phyloP scores from a whole-genome alignment of 2,329 filamentous ascomycete species.

The Daldinia eschscholtzii region DNA sequence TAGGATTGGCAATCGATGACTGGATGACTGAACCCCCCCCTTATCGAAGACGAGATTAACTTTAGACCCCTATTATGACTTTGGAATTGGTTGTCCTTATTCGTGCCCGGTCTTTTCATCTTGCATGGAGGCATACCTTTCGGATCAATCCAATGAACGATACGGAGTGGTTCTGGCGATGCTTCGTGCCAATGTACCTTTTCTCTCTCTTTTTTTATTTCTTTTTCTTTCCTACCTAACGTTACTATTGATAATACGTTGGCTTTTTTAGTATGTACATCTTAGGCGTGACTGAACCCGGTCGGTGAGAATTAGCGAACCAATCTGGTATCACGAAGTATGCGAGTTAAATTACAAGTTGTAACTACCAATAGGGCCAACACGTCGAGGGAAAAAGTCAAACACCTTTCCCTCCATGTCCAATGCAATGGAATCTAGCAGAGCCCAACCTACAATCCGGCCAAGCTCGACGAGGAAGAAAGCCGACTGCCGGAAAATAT shows the following conservation, averaged over 20 bases:
- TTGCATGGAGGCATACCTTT: constrained; percentile 32
- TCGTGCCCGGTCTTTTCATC: constrained; percentile 31
- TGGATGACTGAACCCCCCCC: not conserved
- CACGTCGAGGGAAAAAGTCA: constrained; percentile 17
- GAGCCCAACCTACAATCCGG: constrained; percentile 30
- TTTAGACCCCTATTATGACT: constrained; percentile 21
- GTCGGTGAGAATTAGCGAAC: constrained; percentile 33
- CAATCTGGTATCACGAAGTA: constrained; percentile 30
- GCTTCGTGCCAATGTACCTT: constrained; percentile 4
- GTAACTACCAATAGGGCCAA: constrained; percentile 26
- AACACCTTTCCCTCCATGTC: constrained; percentile 31
- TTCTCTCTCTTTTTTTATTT: constrained; percentile 7
- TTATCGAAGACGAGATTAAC: constrained; percentile 19
- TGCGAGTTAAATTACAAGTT: constrained; percentile 32
- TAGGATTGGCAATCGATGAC: not conserved
- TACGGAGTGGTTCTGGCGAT: constrained; percentile 29
- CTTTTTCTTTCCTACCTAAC: constrained; percentile 13
- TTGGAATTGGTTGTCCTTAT: constrained; percentile 32
- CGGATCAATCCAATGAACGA: constrained; percentile 36
- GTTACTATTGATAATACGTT: not conserved
- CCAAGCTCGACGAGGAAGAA: constrained; percentile 9
- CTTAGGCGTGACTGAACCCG: constrained; percentile 29
- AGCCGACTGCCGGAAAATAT: constrained; percentile 5
- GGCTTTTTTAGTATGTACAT: constrained; percentile 18
- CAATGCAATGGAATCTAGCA: constrained; percentile 23